Percentiles rank a stretch among this genome's conserved stretches.
These are phyloP conservation scores for Eimeria sp. DNA, from an alignment of 169 alveolate species.

Conservation along the genomic window DNA sequence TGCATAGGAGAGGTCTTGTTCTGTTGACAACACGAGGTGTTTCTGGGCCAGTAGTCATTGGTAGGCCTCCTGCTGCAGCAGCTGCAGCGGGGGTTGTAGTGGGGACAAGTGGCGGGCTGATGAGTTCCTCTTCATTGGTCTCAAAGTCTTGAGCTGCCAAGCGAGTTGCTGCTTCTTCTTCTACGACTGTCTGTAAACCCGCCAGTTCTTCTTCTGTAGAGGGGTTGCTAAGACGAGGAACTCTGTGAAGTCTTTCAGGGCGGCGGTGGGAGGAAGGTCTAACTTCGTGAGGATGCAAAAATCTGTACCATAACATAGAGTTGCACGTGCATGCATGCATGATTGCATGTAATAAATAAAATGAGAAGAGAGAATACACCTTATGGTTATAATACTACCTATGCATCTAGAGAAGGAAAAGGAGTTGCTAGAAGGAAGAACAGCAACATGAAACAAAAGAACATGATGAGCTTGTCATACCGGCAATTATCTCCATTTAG, in stretches of 20 bases:
- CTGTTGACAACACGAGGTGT: constrained; percentile 4
- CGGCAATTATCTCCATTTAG: constrained; percentile 20
- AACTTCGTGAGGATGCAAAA: constrained; percentile 4
- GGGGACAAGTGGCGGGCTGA: neutral
- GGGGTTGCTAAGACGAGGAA: neutral
- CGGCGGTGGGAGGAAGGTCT: neutral
- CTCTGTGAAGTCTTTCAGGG: neutral
- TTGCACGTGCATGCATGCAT: neutral
- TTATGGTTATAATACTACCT: no score
- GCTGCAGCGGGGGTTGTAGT: neutral
- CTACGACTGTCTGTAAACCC: neutral
- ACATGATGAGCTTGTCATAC: neutral
- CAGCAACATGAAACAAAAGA: no score
- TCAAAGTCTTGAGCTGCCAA: neutral
- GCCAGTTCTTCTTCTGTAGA: neutral
- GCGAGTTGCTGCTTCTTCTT: neutral
- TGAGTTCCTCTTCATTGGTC: neutral
- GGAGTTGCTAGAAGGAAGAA: no score
- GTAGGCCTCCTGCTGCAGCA: neutral
- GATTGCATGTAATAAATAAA: neutral
- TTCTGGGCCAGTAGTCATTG: neutral
- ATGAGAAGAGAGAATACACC: neutral
- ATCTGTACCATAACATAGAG: neutral
- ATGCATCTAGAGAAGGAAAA: no score
- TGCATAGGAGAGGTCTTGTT: neutral